Evolutionary conservation across 1,139 yeast genomes (phyloP), one percentile per base, ranked within the genome.

Genomic region (Geotrichum candidum): DNA sequence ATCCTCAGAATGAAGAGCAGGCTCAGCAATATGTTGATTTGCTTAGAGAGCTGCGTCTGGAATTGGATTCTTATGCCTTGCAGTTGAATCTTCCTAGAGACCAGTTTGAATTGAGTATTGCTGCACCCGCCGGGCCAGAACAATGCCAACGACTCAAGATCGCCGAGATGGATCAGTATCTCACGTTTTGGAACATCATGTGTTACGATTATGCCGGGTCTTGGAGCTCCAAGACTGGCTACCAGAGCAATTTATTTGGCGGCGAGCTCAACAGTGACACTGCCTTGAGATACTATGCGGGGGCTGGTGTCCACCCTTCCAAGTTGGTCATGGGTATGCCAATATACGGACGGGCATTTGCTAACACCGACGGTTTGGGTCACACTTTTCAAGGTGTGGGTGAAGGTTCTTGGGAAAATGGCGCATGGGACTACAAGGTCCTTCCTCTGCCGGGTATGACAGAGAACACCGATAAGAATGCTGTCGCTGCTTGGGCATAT

Each of bases 311-410:
- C 0, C 66, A 76, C 0, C 68, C 85, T 0, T 57, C 68, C 0
- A 88, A 88, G 68, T 67, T 94, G n/a, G 78, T 87, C 0, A 69
- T 94, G 59, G 99, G 98, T 0, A 88, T 92, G 87, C 97, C 98
- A 0, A 77, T 85, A 31, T 94, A 91, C 73, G 98, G 97, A 0
- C 78, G 96, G 58, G 80, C 84, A 0, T 92, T 90, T 69, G 81
- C 81, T 0, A 69, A 77, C n/a, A 74, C 81, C 0, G 64, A 67
- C 0, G 79, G 77, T 0, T 69, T 80, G 33, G 85, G 85, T 4
- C 63, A 72, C 1, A 56, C 72, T 0, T 90, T 83, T 67, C 66
- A 75, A 3, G 84, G 82, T 0, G 82, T 80, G 22, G 84, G 83
- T 1, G 78, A 78, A 10, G 94, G 88, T 2, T 66, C 68, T 5